These are phyloP conservation scores for Nemania sp. DNA, from an alignment of 2,329 filamentous ascomycete genomes.

Conservation along the genomic window DNA sequence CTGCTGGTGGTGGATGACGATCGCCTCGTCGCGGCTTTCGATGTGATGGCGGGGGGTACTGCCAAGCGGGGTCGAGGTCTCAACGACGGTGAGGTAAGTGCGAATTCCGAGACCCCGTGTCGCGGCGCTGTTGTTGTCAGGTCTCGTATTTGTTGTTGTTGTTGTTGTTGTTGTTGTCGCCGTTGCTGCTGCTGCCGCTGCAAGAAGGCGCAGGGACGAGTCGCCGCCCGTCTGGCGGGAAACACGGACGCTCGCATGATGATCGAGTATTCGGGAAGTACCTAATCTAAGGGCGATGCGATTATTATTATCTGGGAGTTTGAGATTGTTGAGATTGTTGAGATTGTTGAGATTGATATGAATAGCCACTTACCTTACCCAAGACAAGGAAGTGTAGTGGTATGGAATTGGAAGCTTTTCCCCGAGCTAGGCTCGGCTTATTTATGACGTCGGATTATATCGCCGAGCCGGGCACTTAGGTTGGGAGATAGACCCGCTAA, in stretches of 20 bases:
- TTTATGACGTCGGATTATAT: constrained; percentile 13
- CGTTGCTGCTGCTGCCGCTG: constrained; percentile 27
- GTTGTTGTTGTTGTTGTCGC: constrained; percentile 13
- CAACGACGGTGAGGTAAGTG: not conserved
- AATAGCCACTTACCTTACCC: no score
- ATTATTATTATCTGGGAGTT: not conserved
- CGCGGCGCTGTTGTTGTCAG: no score
- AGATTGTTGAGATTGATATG: not conserved
- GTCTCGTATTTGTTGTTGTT: constrained; percentile 4
- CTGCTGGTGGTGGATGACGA: not conserved
- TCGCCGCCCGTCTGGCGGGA: constrained; percentile 26
- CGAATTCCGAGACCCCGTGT: not conserved
- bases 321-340: constrained; percentile 1
- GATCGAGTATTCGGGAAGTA: not conserved
- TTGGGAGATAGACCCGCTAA: constrained; percentile 19
- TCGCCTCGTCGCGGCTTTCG: not conserved
- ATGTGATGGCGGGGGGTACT: not conserved
- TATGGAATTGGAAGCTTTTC: not conserved
- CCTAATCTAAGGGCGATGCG: no score
- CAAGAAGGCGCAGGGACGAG: constrained; percentile 39
- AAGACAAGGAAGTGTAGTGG: not conserved
- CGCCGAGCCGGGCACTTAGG: not conserved
- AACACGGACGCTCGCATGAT: constrained; percentile 35
- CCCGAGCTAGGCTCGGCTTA: constrained; percentile 21
- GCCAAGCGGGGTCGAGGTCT: not conserved